Evolutionary conservation across 176 grass and related monocot genomes (phyloP).

Genomic region (Aegilops tauschii): DNA sequence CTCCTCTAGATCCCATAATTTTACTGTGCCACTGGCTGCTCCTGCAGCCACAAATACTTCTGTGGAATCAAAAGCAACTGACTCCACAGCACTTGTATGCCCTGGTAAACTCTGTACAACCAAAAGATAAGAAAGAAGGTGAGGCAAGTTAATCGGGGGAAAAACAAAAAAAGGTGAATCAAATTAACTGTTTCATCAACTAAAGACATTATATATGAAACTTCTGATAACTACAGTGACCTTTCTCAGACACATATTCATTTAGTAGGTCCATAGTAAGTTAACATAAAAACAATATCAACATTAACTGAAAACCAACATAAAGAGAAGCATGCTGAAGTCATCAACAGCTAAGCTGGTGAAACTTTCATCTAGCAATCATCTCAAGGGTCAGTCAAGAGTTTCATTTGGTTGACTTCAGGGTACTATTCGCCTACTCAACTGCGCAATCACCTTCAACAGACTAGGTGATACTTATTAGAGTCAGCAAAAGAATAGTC

Average conservation of each 20-base stretch:
- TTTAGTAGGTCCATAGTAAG: not conserved
- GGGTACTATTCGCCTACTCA: not conserved
- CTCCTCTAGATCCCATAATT: slow-evolving; percentile 92
- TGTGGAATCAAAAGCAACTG: slow-evolving; percentile 81
- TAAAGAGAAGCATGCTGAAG: slow-evolving; percentile 6
- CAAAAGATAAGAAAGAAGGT: not conserved
- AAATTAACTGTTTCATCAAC: not conserved
- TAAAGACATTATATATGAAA: not conserved
- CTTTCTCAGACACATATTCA: not conserved
- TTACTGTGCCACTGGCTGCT: slow-evolving; percentile 92
- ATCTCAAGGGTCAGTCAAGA: not conserved
- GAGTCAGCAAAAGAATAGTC: not conserved
- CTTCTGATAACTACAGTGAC: not conserved
- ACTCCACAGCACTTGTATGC: slow-evolving; percentile 91
- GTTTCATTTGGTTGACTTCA: not conserved
- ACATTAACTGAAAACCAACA: not conserved
- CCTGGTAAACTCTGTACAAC: slow-evolving; percentile 79
- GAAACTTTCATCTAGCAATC: not conserved
- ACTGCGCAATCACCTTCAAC: not conserved
- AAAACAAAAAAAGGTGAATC: not conserved
- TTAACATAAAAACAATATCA: slow-evolving; percentile 2
- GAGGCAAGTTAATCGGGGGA: not conserved
- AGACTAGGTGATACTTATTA: not conserved
- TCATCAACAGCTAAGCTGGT: not conserved
- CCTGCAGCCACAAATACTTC: slow-evolving; percentile 93